Evolutionary conservation across 352 stramenopile genomes (phyloP).

Genomic region (Phytophthora sansomeana): DNA sequence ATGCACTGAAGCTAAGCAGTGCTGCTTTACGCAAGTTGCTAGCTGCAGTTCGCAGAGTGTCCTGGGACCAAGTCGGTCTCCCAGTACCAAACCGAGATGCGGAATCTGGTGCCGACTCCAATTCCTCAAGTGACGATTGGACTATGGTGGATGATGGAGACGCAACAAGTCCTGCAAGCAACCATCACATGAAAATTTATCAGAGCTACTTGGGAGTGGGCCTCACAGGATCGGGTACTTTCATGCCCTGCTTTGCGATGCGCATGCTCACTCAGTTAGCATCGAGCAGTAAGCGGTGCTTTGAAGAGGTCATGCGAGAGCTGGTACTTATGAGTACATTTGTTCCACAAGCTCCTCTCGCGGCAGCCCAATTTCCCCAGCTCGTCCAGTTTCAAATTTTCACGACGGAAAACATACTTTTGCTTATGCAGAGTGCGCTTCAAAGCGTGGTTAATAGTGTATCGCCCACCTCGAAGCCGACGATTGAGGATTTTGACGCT

Average conservation of each 20-base stretch:
- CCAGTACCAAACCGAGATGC: conserved; percentile 44
- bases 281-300: conserved; percentile 73
- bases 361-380: conserved; percentile 59
- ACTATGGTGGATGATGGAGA: conserved; percentile 45
- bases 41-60: conserved; percentile 68
- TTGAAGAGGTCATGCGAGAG: conserved; percentile 80
- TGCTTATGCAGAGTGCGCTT: conserved; percentile 80
- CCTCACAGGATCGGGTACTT: conserved; percentile 60
- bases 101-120: conserved; percentile 6
- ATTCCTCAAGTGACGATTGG: conserved; percentile 26
- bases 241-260: conserved; percentile 77
- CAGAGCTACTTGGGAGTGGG: conserved; percentile 81
- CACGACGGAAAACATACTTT: conserved; percentile 80
- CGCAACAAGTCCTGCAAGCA: conserved; percentile 47
- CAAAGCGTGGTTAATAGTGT: conserved; percentile 70
- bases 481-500: conserved; percentile 57
- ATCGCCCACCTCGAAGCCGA: conserved; percentile 55
- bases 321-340: conserved; percentile 80
- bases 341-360: conserved; percentile 45
- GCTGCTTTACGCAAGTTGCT: conserved; percentile 64
- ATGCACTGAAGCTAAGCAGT: conserved; percentile 76
- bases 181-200: conserved; percentile 84
- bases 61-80: conserved; percentile 74
- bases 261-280: conserved; percentile 86
- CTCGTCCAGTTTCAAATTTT: conserved; percentile 78